Conservation (phyloP, 2,329 filamentous ascomycete species). For the Aspergillus fumigatus region DNA sequence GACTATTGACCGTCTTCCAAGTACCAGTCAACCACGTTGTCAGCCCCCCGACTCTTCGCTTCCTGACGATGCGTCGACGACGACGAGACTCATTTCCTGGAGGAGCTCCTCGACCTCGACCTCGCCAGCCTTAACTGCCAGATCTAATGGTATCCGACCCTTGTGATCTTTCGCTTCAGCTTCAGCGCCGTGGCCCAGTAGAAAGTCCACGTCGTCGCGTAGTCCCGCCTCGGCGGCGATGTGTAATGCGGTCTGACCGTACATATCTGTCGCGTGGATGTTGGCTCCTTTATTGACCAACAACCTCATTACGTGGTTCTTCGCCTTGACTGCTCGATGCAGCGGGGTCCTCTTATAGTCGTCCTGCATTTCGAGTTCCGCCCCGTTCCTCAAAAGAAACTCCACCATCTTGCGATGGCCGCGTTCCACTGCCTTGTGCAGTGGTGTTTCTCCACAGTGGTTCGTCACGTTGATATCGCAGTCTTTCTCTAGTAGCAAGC, state of each 20-base stretch:
- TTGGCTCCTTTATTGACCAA: conserved; percentile 16
- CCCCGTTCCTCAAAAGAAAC: conserved; percentile 22
- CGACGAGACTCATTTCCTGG: conserved; percentile 3
- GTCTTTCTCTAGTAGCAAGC: conserved; percentile 20
- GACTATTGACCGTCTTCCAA: background rate
- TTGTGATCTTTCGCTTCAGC: conserved; percentile 15
- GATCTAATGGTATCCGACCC: conserved; percentile 16
- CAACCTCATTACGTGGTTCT: conserved; percentile 18
- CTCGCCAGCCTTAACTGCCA: conserved; percentile 13
- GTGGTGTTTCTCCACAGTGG: conserved; percentile 22
- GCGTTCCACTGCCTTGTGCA: conserved; percentile 24
- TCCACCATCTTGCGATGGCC: conserved; percentile 25
- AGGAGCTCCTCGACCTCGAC: conserved; percentile 7
- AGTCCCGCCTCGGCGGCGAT: conserved; percentile 18
- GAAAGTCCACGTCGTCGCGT: conserved; percentile 17
- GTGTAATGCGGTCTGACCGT: conserved; percentile 20
- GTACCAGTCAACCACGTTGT: background rate
- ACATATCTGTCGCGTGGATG: conserved; percentile 18
- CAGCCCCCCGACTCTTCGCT: background rate
- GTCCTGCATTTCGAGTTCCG: conserved; percentile 22
- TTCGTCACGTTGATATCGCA: conserved; percentile 23
- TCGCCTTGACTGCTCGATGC: conserved; percentile 16
- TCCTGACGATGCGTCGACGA: background rate
- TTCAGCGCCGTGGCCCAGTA: conserved; percentile 17
- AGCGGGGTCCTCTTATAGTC: conserved; percentile 18